Conservation (phyloP, 2,329 filamentous ascomycete genomes). For the Diaporthe ilicicola region DNA sequence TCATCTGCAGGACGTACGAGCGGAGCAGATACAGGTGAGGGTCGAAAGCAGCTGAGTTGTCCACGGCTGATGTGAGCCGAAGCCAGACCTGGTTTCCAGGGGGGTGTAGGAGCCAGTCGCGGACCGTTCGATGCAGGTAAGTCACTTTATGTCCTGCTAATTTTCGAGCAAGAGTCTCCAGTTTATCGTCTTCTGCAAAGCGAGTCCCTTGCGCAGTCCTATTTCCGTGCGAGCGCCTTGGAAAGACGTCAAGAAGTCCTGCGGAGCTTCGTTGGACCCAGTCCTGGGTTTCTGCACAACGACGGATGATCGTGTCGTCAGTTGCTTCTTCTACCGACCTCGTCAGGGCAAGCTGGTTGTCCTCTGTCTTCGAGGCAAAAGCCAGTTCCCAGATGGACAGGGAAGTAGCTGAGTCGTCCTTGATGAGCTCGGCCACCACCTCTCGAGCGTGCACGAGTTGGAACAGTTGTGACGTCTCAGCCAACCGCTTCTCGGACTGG, state of each 20-base stretch:
- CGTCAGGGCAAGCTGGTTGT: conserved; percentile 35
- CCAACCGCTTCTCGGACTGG: conserved; percentile 35
- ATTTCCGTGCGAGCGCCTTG: not conserved
- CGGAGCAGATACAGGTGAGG: conserved; percentile 43
- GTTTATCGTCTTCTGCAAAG: conserved; percentile 2
- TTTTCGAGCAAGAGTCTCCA: not conserved
- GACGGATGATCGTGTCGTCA: conserved; percentile 31
- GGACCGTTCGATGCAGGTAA: conserved; percentile 46
- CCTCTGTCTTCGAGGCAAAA: conserved; percentile 38
- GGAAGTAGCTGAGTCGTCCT: conserved; percentile 42
- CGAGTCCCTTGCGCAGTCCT: not conserved
- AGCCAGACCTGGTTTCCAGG: conserved; percentile 34
- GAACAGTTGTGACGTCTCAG: conserved; percentile 40
- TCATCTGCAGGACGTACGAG: conserved; percentile 46
- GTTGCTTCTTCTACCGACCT: conserved; percentile 36
- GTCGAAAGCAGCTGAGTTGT: conserved; percentile 37
- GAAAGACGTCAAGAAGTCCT: conserved; percentile 22
- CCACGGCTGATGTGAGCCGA: conserved; percentile 22
- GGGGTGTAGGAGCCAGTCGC: conserved; percentile 43
- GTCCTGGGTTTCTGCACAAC: conserved; percentile 8
- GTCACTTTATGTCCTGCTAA: conserved; percentile 38
- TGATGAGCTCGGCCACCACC: conserved; percentile 43
- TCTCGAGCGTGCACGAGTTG: conserved; percentile 44
- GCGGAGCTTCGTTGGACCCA: conserved; percentile 25
- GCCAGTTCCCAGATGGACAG: conserved; percentile 46